Evolutionary conservation across 1,284 basidiomycete genomes (phyloP).

Genomic region (Tausonia pullulans): DNA sequence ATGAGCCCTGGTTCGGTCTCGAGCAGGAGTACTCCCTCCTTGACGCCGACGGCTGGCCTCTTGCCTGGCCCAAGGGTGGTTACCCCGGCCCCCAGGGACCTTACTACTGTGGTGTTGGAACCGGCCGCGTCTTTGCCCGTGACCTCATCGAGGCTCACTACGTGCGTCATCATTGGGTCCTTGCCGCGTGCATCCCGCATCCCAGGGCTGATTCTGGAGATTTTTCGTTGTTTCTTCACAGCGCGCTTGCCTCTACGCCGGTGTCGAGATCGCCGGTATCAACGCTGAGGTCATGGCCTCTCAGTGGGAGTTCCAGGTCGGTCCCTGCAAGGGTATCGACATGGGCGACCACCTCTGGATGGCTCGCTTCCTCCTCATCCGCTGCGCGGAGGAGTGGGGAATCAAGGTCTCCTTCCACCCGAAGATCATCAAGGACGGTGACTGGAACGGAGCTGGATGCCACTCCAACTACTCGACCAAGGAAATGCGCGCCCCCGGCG

Average conservation of each 20-base stretch:
- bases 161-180: conserved; percentile 24
- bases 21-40: conserved; percentile 99
- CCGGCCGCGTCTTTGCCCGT: conserved; percentile 92
- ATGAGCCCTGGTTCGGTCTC: conserved; percentile 90
- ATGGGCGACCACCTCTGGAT: conserved; percentile 99
- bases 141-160: conserved; percentile 99
- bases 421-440: conserved; percentile 81
- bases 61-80: conserved; percentile 96
- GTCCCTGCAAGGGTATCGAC: conserved; percentile 90
- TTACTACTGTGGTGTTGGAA: conserved; percentile 99
- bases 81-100: conserved; percentile 99
- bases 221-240: conserved; percentile 9
- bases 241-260: conserved; percentile 77
- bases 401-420: conserved; percentile 97
- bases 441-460: conserved; percentile 99
- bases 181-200: neutral
- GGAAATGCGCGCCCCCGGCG: conserved; percentile 82
- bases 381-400: conserved; percentile 96
- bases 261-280: conserved; percentile 97
- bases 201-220: neutral
- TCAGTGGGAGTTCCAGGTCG: conserved; percentile 99
- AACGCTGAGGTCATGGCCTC: conserved; percentile 99
- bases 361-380: conserved; percentile 83
- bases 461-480: conserved; percentile 91
- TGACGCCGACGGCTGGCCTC: conserved; percentile 80